These are phyloP conservation scores for Pseudogymnoascus sp. DNA, from an alignment of 2,329 filamentous ascomycete species.

Conservation along the genomic window DNA sequence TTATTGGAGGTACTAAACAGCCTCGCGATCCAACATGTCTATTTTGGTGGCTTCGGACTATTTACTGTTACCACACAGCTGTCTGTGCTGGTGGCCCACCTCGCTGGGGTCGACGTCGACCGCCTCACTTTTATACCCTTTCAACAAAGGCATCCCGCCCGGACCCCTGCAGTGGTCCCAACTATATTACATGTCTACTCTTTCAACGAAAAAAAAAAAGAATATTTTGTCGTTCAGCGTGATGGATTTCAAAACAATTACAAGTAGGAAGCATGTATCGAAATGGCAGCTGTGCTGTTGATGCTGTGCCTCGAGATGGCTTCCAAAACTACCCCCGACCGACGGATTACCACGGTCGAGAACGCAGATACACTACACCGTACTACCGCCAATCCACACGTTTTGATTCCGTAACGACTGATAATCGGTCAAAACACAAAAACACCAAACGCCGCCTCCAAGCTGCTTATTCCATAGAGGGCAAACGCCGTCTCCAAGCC, in stretches of 20 bases:
- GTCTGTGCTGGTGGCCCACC: background rate
- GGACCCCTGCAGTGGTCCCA: background rate
- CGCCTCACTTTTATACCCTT: background rate
- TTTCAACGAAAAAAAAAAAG: background rate
- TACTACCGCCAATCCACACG: background rate
- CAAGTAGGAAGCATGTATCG: conserved; percentile 8
- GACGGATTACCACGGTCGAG: background rate
- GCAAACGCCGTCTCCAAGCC: background rate
- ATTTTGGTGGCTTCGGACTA: background rate
- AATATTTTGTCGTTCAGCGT: conserved; percentile 1
- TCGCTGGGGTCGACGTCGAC: background rate
- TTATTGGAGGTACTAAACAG: conserved; percentile 2
- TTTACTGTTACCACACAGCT: background rate
- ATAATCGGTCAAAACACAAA: background rate
- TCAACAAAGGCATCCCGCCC: background rate
- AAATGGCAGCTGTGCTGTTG: conserved; percentile 4
- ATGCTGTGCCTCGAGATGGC: conserved; percentile 4
- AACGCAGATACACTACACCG: background rate
- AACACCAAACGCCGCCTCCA: background rate
- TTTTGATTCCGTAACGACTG: background rate
- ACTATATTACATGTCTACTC: conserved; percentile 1
- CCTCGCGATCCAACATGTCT: background rate
- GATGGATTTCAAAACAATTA: conserved; percentile 7
- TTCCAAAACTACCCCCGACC: background rate
- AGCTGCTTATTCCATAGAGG: background rate